A percentile compares a stretch with the other conserved stretches of the same genome.
Evolutionary conservation across 192 early-diverging fungal genomes (phyloP).

Genomic region (Umbelopsis sp.): DNA sequence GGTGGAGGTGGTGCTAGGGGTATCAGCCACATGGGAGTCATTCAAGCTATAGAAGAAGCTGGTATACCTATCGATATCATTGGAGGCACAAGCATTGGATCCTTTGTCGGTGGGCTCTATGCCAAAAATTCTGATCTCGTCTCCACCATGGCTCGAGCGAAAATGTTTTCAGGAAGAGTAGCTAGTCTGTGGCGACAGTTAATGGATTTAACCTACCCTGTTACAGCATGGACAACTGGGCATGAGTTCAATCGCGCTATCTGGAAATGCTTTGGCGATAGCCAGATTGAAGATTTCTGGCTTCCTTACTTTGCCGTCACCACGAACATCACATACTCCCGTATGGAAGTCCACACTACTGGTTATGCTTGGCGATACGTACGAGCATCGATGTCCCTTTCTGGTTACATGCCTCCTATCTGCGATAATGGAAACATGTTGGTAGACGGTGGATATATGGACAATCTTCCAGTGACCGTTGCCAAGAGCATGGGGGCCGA

Average conservation of each 20-base stretch:
- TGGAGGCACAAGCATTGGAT: constrained; percentile 96
- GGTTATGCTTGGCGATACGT: constrained; percentile 98
- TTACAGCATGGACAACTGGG: constrained; percentile 88
- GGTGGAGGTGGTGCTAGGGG: constrained; percentile 98
- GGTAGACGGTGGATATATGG: constrained; percentile 98
- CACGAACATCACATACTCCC: constrained; percentile 95
- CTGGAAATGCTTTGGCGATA: constrained; percentile 93
- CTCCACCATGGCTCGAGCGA: constrained; percentile 82
- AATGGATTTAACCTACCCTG: constrained; percentile 94
- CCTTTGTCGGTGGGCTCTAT: constrained; percentile 94
- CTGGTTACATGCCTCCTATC: constrained; percentile 93
- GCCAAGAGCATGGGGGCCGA: constrained; percentile 79
- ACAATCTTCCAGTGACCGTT: constrained; percentile 89
- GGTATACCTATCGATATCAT: constrained; percentile 98
- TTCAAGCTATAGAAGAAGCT: constrained; percentile 94
- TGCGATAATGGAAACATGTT: constrained; percentile 97
- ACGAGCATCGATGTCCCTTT: constrained; percentile 97
- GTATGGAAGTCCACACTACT: constrained; percentile 87
- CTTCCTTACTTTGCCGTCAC: constrained; percentile 93
- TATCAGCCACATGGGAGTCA: constrained; percentile 88
- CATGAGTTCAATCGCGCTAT: constrained; percentile 96
- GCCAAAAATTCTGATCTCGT: constrained; percentile 88
- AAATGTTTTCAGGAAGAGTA: constrained; percentile 80
- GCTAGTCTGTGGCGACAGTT: constrained; percentile 85
- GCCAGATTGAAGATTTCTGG: constrained; percentile 98